Conservation (phyloP, 306 rosid species). For the Rubus idaeus region DNA sequence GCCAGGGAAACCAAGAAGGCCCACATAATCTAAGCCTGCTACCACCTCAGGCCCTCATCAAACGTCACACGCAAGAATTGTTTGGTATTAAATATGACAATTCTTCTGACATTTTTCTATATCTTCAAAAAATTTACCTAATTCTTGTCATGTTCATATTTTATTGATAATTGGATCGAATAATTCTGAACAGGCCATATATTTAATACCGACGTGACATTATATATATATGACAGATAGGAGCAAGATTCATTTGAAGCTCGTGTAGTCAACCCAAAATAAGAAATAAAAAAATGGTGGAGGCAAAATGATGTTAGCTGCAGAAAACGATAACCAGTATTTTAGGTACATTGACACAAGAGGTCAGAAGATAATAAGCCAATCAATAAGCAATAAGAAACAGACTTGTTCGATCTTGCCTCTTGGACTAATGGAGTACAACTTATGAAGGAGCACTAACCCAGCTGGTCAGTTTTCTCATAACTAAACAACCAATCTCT, state of each 20-base stretch:
- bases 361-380: background rate
- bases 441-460: background rate
- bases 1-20: background rate
- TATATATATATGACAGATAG: background rate
- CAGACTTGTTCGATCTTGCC: background rate
- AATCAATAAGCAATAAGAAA: background rate
- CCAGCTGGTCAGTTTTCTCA: constrained; percentile 7
- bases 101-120: background rate
- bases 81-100: background rate
- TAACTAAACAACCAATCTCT: no score
- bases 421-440: background rate
- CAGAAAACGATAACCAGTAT: background rate
- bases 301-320: background rate
- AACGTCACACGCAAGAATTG: background rate
- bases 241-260: background rate
- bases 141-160: background rate
- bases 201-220: background rate
- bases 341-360: background rate
- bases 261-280: background rate
- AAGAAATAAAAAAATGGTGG: background rate
- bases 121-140: background rate
- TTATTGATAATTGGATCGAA: background rate
- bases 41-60: background rate
- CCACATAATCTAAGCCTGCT: background rate
- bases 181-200: background rate